A percentile compares a stretch with the other conserved stretches of the same genome.
phyloP scores from a whole-genome alignment of 192 early-diverging fungal species.

The Backusella circina region DNA sequence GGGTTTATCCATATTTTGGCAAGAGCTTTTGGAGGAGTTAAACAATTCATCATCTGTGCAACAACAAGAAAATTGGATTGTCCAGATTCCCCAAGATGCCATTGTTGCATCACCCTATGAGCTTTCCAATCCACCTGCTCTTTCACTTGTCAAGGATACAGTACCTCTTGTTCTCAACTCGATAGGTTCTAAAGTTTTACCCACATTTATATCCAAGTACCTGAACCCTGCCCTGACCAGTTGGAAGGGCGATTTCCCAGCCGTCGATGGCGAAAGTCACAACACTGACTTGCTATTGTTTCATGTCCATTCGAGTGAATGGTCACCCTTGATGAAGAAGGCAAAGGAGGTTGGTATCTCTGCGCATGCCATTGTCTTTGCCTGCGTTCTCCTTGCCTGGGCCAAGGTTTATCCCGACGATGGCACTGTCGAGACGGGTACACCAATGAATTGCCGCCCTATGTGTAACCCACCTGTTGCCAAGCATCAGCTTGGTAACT shows the following conservation, averaged over 20 bases:
- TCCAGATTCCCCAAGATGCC: background rate
- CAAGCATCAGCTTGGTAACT: slow-evolving; percentile 21
- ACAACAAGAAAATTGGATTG: background rate
- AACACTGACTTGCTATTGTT: background rate
- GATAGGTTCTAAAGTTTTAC: background rate
- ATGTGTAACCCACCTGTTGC: slow-evolving; percentile 14
- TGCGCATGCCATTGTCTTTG: slow-evolving; percentile 1
- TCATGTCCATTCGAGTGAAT: background rate
- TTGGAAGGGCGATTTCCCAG: slow-evolving; percentile 19
- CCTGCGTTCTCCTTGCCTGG: background rate
- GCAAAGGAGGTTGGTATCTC: slow-evolving; percentile 7
- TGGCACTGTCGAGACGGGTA: background rate
- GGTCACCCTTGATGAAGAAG: background rate
- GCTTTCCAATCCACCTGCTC: background rate
- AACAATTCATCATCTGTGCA: background rate
- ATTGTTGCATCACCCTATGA: slow-evolving; percentile 1
- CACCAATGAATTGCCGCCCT: slow-evolving; percentile 25
- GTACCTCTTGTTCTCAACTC: slow-evolving; percentile 9
- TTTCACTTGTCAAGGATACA: background rate
- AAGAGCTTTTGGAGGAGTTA: slow-evolving; percentile 7
- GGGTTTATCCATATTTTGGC: slow-evolving; percentile 25
- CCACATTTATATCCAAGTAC: background rate
- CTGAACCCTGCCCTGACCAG: background rate
- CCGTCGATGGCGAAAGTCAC: slow-evolving; percentile 3
- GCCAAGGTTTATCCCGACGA: slow-evolving; percentile 8